Conservation (phyloP, 148 eudicot species). For the Chenopodium berlandieri region DNA sequence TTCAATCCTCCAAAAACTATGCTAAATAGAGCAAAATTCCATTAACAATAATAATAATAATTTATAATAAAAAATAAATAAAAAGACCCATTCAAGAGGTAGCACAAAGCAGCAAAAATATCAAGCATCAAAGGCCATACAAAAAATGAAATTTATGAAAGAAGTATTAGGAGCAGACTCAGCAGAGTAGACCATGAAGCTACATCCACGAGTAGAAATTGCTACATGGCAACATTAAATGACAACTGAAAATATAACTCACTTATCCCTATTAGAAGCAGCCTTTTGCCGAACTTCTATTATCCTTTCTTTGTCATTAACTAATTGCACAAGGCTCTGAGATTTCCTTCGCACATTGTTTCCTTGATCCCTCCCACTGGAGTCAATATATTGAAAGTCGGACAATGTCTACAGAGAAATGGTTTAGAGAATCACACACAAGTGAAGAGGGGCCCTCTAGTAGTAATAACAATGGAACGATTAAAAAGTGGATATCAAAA, state of each 20-base stretch:
- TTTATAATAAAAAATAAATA: neutral
- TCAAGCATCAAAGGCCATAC: neutral
- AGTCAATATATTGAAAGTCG: conserved; percentile 91
- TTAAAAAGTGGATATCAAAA: conserved; percentile 8
- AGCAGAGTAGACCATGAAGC: neutral
- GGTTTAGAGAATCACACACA: conserved; percentile 7
- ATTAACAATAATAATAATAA: too few species aligned
- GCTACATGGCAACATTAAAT: neutral
- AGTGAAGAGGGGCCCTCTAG: neutral
- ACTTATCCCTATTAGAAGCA: conserved; percentile 92
- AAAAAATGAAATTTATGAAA: neutral
- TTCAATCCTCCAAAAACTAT: too few species aligned
- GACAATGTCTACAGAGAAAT: conserved; percentile 64
- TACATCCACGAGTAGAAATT: neutral
- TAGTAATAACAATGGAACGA: neutral
- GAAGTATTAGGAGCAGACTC: too few species aligned
- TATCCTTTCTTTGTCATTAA: conserved; percentile 93
- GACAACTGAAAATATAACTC: conserved; percentile 30
- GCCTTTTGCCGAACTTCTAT: conserved; percentile 94
- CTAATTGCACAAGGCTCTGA: conserved; percentile 81
- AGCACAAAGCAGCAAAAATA: neutral
- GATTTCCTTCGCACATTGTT: conserved; percentile 90
- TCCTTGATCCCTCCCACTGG: conserved; percentile 95
- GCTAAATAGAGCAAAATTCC: too few species aligned
- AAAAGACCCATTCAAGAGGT: neutral